Base-by-base conservation (phyloP, 2,329 filamentous ascomycete species). In the Penicillium sp. region DNA sequence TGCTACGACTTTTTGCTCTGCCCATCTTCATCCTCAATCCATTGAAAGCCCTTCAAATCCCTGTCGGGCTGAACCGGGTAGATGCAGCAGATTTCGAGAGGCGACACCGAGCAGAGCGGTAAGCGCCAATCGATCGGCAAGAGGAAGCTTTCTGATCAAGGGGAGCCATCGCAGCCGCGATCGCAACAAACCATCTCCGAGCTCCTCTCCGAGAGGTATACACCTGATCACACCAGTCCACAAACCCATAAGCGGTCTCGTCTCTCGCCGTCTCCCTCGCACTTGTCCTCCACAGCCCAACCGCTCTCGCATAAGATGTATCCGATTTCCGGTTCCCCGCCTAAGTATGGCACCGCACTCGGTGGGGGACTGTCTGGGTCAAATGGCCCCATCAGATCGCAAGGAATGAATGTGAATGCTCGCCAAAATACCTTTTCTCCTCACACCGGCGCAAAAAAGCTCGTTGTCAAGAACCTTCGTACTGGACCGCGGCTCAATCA, bases 391-490 rank as follows among this genome's bases (percentile, higher is more conserved):
- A 19, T 64, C 62, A 65, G 73, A 58, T 29, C 53, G 40, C 62
- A 59, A 60, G 16, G 63, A 3, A 60, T 74, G 62, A 67, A 75
- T 67, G 48, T 65, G 63, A 51, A 67, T 8, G 59, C 67, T 36
- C 72, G 69, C 18, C 70, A 72, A 44, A 72, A 70, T 50, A 77
- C 78, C 47, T 90, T 92, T 68, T 89, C 88, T 62, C 86, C 90
- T 11, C 85, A 90, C 65, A 79, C 81, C 10, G 91, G 91, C 30
- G 86, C 90, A 18, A 92, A 88, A 79, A 92, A 88, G 74, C 82
- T 99, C 42, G 84, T 93, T n/a, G 90, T 99, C 65, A 96, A 96
- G 82, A 97, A 97, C 70, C 81, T 97, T 60, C 85, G 88, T 55
- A 81, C 83, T 1, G 80, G 80, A 16, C 76, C 82, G n/a, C 80